A percentile compares a stretch with the other conserved stretches of the same genome.
These are phyloP conservation scores for Claviceps paspali DNA, from an alignment of 2,329 filamentous ascomycete genomes.

Conservation along the genomic window DNA sequence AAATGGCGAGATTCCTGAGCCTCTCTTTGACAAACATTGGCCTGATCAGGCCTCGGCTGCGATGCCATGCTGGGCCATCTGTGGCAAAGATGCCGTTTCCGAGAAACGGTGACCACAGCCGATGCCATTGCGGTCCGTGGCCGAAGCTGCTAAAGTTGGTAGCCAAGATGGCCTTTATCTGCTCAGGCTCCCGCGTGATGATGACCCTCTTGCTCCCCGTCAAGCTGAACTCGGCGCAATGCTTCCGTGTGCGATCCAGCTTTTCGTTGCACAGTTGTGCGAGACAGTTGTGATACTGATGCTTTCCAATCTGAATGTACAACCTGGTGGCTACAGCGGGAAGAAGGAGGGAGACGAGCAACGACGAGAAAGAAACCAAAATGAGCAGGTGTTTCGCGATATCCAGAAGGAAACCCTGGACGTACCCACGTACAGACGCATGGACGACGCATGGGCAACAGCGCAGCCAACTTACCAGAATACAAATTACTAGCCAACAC, in stretches of 20 bases:
- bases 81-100: constrained; percentile 66
- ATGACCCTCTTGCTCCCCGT: no score
- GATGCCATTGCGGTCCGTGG: constrained; percentile 26
- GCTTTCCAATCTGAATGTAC: constrained; percentile 9
- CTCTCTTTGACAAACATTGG: constrained; percentile 80
- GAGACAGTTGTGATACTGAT: constrained; percentile 9
- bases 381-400: no score
- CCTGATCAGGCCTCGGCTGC: constrained; percentile 60
- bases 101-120: constrained; percentile 35
- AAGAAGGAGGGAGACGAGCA: not conserved
- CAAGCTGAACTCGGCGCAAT: no score
- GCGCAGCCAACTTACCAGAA: constrained; percentile 15
- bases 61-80: constrained; percentile 64
- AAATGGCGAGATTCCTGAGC: constrained; percentile 63
- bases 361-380: not conserved
- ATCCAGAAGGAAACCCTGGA: no score
- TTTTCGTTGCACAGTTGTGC: constrained; percentile 9
- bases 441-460: no score
- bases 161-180: constrained; percentile 40
- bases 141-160: constrained; percentile 40
- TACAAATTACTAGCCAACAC: constrained; percentile 19
- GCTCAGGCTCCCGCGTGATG: constrained; percentile 36
- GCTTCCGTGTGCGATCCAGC: no score
- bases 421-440: no score
- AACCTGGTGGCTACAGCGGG: constrained; percentile 7